Conservation (phyloP, 73 alveolate species). For the Symbiodinium natans region DNA sequence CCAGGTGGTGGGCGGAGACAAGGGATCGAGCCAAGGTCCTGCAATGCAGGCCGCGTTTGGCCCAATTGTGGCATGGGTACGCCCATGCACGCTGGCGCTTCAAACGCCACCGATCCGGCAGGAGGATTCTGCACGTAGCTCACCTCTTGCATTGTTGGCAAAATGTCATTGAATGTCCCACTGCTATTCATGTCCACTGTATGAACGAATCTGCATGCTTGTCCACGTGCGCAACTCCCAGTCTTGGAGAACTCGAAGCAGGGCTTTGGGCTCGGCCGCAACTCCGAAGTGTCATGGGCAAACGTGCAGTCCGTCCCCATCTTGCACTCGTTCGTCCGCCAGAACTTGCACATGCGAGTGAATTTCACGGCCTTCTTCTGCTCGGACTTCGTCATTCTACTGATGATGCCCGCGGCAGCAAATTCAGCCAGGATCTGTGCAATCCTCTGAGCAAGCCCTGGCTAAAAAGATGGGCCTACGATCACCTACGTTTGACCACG, state of each 20-base stretch:
- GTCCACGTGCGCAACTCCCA: background rate
- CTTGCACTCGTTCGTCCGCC: constrained; percentile 14
- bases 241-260: constrained; percentile 23
- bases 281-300: constrained; percentile 2
- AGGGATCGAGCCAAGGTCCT: background rate
- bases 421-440: too few relatives aligned
- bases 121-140: too few relatives aligned
- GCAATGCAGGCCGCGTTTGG: background rate
- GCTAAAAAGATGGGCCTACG: too few relatives aligned
- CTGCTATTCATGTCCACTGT: background rate
- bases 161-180: too few relatives aligned
- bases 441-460: too few relatives aligned
- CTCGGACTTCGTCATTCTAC: background rate
- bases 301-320: constrained; percentile 8
- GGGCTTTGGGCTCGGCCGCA: background rate
- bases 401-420: too few relatives aligned
- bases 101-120: too few relatives aligned
- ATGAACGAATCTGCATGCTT: background rate
- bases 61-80: background rate
- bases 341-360: constrained; percentile 4
- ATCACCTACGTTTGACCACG: too few relatives aligned
- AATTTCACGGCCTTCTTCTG: constrained; percentile 2
- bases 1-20: background rate
- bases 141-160: too few relatives aligned
- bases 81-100: too few relatives aligned